Evolutionary conservation across 192 early-diverging fungal genomes (phyloP), one percentile per base, ranked within the genome.

Genomic region (Thoreauomyces humboldtii): DNA sequence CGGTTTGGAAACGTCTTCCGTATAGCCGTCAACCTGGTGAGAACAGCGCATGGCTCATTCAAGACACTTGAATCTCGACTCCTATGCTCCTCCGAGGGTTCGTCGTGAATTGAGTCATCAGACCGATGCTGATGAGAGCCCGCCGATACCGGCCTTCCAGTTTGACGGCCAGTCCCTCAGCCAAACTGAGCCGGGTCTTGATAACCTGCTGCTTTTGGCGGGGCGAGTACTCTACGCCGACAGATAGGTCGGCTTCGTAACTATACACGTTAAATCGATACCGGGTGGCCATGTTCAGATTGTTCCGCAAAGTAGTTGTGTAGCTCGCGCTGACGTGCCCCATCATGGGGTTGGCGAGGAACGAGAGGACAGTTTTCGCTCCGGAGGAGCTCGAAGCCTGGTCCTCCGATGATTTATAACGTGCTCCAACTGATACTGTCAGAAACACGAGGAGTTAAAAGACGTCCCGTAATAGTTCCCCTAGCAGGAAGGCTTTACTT

Each of bases 211-310:
- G 25, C 70, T 76, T 66, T 63, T 77, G 70, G 68, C 61, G 56
- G 75, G 89, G 88, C 82, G 67, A 51, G 54, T 73, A 95, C 61
- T 95, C 94, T 1, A 91, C 72, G n/a, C 94, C 96, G 12, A 91
- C 72, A 0, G 86, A 82, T 25, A 98, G 72, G 75, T 98, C 94
- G 27, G 91, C 91, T 32, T 92, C 89, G 48, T 95, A 91, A 51
- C 88, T 90, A 70, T 93, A 96, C 9, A 91, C 82, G 50, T 94
- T 96, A 70, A 95, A 91, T 53, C 93, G 88, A 73, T 93, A 98
- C 21, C 91, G 81, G 1, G 91, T 88, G 33, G 92, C 83, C 50
- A 93, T 77, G 31, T 81, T 84, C 34, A 91, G 61, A 28, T 84
- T 79, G 2, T 80, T 79, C 28, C 82, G 80, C 22, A 96, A 80